Conservation (phyloP, 2,329 filamentous ascomycete genomes). For the Dactylellina sp. region DNA sequence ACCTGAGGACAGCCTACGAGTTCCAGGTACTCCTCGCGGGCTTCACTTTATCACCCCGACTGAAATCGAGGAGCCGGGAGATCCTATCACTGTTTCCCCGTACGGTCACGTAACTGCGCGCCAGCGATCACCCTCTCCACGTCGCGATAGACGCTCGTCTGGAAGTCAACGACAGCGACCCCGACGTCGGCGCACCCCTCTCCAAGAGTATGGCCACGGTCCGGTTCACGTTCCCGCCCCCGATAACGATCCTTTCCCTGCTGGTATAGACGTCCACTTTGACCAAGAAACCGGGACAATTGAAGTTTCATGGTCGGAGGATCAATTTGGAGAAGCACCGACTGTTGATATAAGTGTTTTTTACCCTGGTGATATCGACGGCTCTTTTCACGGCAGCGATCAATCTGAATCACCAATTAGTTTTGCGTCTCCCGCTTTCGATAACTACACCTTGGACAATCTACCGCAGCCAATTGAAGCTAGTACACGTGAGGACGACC, state of each 20-base stretch:
- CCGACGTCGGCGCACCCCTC: conserved; percentile 17
- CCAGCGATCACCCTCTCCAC: conserved; percentile 36
- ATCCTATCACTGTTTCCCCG: conserved; percentile 14
- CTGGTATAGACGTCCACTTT: conserved; percentile 53
- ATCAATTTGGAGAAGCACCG: conserved; percentile 51
- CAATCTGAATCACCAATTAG: conserved; percentile 26
- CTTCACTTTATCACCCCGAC: conserved; percentile 47
- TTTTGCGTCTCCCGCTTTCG: conserved; percentile 32
- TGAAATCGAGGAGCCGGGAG: conserved; percentile 54
- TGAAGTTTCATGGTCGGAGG: conserved; percentile 55
- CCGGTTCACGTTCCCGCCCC: conserved; percentile 12
- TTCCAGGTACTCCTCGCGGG: conserved; percentile 30
- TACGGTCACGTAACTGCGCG: conserved; percentile 15
- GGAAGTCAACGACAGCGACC: conserved; percentile 34
- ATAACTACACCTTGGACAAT: conserved; percentile 33
- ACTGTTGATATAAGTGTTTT: conserved; percentile 56
- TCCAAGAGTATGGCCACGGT: conserved; percentile 43
- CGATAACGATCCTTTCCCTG: conserved; percentile 26
- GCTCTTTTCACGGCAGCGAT: conserved; percentile 36
- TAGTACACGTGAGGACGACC: conserved; percentile 45
- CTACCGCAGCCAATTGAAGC: conserved; percentile 40
- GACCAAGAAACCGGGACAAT: conserved; percentile 56
- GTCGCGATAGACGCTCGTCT: conserved; percentile 24
- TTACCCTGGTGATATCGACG: conserved; percentile 50
- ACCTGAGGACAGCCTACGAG: conserved; percentile 31